phyloP scores from a whole-genome alignment of 2,329 filamentous ascomycete genomes.

The Aspergillus fischeri region DNA sequence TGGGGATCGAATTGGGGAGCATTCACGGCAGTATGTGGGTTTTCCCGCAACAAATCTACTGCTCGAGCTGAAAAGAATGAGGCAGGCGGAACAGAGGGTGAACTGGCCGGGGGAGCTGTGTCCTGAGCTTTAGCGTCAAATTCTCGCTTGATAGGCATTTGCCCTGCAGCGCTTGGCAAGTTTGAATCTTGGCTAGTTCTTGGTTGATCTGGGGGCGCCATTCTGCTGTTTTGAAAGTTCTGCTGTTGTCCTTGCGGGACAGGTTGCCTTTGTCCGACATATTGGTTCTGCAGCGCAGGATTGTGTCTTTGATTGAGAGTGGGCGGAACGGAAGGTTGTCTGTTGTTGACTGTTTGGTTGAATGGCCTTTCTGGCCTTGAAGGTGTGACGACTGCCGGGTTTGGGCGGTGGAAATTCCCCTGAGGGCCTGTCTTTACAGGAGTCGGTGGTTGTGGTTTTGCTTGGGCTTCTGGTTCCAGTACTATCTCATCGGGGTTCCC shows the following conservation, averaged over 20 bases:
- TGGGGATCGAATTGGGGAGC: conserved; percentile 66
- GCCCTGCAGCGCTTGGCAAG: conserved; percentile 12
- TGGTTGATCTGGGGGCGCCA: conserved; percentile 15
- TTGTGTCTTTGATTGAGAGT: conserved; percentile 18
- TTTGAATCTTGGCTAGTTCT: conserved; percentile 7
- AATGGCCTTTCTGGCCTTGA: conserved; percentile 36
- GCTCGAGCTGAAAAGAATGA: conserved; percentile 70
- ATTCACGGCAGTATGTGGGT: conserved; percentile 42
- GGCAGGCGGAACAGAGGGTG: conserved; percentile 41
- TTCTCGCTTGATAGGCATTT: conserved; percentile 25
- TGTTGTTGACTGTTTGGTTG: conserved; percentile 16
- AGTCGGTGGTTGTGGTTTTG: conserved; percentile 23
- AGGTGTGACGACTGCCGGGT: conserved; percentile 30
- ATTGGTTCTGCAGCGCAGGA: conserved; percentile 12
- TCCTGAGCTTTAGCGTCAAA: conserved; percentile 17
- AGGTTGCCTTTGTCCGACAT: conserved; percentile 14
- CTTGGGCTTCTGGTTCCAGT: conserved; percentile 41
- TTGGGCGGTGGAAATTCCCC: conserved; percentile 15
- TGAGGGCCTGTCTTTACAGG: conserved; percentile 21
- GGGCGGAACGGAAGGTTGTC: conserved; percentile 21
- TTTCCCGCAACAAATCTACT: conserved; percentile 54
- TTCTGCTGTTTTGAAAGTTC: conserved; percentile 18
- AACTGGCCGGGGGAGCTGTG: conserved; percentile 25
- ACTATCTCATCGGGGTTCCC: conserved; percentile 74
- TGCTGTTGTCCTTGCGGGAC: conserved; percentile 14